Base-by-base conservation (phyloP, 2,329 filamentous ascomycete species). In the Curvularia verruculosa region DNA sequence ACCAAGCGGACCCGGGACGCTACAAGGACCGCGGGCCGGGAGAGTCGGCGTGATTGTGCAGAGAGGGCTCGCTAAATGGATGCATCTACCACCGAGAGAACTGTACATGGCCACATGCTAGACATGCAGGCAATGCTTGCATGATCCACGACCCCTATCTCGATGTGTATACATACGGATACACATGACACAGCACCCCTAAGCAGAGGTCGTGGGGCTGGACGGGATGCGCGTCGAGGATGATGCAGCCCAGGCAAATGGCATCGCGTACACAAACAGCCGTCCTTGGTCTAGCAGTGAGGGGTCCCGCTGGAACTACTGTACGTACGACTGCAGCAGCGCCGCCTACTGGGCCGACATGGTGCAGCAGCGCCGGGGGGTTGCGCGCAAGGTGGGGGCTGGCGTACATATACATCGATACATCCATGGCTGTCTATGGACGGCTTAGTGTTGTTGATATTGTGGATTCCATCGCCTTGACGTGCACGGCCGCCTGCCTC, bases 261-360 rank as follows among this genome's bases (percentile, higher is more conserved):
- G n/a, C n/a, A 66, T 64, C 53, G 59, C 55, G 52, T 54, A 55
- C 45, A 57, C 58, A 57, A 57, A 63, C 60, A 53, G 52, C 50
- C 63, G 50, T 58, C 58, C 56, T 53, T 47, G 56, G 61, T 46
- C 44, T 49, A 52, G 53, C 19, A 50, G 49, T 49, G 62, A 66
- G 61, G 63, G 63, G 64, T 54, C 59, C 50, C 55, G 58, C 55
- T 62, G 57, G 24, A 58, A 56, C 15, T 37, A 34, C 23, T 49
- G 46, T 12, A 39, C 56, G 46, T 12, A 39, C 56, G 43, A 15
- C 23, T 26, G 24, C 39, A n/a, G 5, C 39, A 13, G 39, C 10
- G 39, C 39, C 39, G 39, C 39, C 19, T 23, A 24, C 31, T 41
- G 12, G 24, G 9, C 15, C 13, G 23, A 53, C 40, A 49, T 56